phyloP scores from a whole-genome alignment of 306 rosid species.

The Citrullus colocynthis region DNA sequence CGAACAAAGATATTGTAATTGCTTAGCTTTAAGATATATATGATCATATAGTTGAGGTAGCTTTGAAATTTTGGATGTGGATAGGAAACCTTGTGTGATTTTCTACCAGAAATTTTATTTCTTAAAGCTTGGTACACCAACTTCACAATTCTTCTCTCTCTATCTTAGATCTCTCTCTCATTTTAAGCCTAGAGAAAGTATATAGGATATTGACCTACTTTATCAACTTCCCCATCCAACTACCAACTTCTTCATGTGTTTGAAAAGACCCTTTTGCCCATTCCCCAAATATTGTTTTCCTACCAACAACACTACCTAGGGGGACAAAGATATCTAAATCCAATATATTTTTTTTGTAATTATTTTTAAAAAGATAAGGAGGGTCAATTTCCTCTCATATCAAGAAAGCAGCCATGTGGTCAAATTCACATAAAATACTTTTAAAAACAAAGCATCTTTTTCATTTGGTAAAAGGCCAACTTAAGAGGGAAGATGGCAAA shows the following conservation, averaged over 20 bases:
- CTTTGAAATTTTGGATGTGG: neutral
- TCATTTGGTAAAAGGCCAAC: neutral
- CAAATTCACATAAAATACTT: neutral
- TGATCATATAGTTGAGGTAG: constrained; percentile 2
- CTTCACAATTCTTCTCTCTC: neutral
- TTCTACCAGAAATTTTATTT: neutral
- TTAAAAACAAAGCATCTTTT: neutral
- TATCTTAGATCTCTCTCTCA: neutral
- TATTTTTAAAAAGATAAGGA: neutral
- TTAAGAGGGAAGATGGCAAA: neutral
- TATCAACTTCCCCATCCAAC: constrained; percentile 11
- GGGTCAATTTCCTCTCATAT: neutral
- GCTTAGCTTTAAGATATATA: neutral
- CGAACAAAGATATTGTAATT: neutral
- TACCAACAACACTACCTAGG: constrained; percentile 1
- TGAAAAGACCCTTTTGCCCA: constrained; percentile 5
- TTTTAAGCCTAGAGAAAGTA: neutral
- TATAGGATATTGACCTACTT: constrained; percentile 10
- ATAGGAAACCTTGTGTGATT: neutral
- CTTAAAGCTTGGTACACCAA: constrained; percentile 10
- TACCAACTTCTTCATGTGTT: neutral
- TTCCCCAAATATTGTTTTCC: neutral
- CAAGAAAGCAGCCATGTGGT: neutral
- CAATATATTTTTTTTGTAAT: neutral
- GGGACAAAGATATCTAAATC: neutral